These are phyloP conservation scores for Suillus subluteus DNA, from an alignment of 768 basidiomycete species.

Conservation along the genomic window DNA sequence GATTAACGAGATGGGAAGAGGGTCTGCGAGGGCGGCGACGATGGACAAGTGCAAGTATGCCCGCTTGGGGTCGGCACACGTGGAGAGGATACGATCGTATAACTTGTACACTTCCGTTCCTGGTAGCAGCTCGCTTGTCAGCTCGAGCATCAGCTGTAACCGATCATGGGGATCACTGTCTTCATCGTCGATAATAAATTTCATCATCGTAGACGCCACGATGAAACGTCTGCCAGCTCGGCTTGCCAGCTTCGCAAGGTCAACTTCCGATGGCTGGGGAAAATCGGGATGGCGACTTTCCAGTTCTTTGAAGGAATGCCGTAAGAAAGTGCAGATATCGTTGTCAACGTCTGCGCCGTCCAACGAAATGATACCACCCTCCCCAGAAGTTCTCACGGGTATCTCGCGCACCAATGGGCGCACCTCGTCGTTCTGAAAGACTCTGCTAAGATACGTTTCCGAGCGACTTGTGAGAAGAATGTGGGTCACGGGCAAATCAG, in stretches of 20 bases:
- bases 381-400: not conserved
- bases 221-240: not conserved
- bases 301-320: not conserved
- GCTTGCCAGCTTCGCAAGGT: not conserved
- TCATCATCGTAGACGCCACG: not conserved
- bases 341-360: not conserved
- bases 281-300: not conserved
- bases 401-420: not conserved
- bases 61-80: not conserved
- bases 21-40: not conserved
- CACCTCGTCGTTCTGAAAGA: not conserved
- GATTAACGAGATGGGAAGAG: not conserved
- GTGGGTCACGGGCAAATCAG: not conserved
- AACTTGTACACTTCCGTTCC: not conserved
- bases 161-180: not conserved
- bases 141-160: not conserved
- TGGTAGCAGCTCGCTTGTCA: not conserved
- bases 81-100: not conserved
- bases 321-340: not conserved
- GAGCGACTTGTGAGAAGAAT: not conserved
- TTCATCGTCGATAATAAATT: not conserved
- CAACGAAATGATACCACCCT: not conserved
- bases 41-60: not conserved
- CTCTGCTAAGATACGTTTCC: not conserved
- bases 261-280: not conserved